These are phyloP conservation scores for Meira miltonrushii DNA, from an alignment of 1,284 basidiomycete genomes.

Conservation along the genomic window DNA sequence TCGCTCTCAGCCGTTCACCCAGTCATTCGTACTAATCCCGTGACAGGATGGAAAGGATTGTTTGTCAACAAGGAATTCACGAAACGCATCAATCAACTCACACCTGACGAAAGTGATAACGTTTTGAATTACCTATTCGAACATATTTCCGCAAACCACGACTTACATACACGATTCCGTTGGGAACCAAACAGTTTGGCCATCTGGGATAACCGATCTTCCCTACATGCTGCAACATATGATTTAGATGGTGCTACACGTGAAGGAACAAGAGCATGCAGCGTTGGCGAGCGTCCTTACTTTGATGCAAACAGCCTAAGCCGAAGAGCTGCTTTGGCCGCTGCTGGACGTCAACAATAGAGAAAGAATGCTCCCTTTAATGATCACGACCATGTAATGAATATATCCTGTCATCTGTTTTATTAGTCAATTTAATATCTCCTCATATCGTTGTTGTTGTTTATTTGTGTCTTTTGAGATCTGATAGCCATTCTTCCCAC, in stretches of 20 bases:
- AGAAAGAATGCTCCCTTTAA: too few relatives aligned
- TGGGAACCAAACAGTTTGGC: constrained; percentile 4
- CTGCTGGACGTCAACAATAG: not conserved
- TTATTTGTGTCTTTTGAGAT: too few relatives aligned
- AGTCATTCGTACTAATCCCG: constrained; percentile 60
- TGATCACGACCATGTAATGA: too few relatives aligned
- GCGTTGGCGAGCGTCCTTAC: constrained; percentile 1
- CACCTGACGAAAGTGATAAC: not conserved
- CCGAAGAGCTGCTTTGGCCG: constrained; percentile 1
- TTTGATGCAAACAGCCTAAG: not conserved
- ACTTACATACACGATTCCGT: not conserved
- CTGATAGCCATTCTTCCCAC: too few relatives aligned
- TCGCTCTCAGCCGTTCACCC: constrained; percentile 61
- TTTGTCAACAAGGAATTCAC: constrained; percentile 56
- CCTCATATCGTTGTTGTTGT: too few relatives aligned
- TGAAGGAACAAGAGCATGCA: constrained; percentile 2
- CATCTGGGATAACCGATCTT: constrained; percentile 3
- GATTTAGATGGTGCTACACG: not conserved
- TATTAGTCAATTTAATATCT: too few relatives aligned
- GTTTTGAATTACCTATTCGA: not conserved
- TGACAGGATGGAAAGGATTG: constrained; percentile 73
- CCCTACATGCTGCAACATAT: constrained; percentile 1
- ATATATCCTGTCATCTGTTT: too few relatives aligned
- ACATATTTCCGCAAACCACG: constrained; percentile 5
- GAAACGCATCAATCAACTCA: constrained; percentile 1